Evolutionary conservation across 1,139 yeast genomes (phyloP), one percentile per base, ranked within the genome.

Genomic region (Hyphopichia burtonii): DNA sequence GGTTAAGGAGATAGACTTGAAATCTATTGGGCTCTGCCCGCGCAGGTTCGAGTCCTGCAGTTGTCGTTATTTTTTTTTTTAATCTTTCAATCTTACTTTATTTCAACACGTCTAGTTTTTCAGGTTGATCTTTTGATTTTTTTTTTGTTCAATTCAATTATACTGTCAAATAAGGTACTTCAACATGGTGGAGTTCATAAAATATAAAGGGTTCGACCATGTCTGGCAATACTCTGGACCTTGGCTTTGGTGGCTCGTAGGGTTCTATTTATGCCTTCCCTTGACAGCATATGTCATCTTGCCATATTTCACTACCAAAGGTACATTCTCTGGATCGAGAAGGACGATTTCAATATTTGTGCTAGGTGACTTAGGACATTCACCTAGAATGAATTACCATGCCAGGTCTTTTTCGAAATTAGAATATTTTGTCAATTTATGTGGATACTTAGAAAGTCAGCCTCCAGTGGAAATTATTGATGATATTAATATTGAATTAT

Each of bases 351-450:
- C 87, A 8, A 82, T 93, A 22, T 76, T 88, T 45, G 99, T 93
- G 1, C 68, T 94, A 22, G 99, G 99, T 1, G 99, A 93, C 57
- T 61, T 94, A 41, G 97, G 96, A 12, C 95, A 91, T 55, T 91
- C 98, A 1, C 99, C 99, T 4, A 71, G 99, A 47, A 93, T 93
- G 88, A 78, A 86, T 53, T 87, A 93, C 61, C 99, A 94, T 61
- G 96, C 96, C 1, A 65, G 74, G 44, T 85, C 95, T 41, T 81
- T 93, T 51, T 77, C 87, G n/a, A 66, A 73, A 39, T 63, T 66
- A 20, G 93, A 89, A 1, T 85, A 84, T 60, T 72, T 74, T 38
- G 99, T 94, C 2, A 88, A 85, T 47, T 61, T 93, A 35, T 86
- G 96, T 61, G 99, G 99, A 0, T 93, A 91, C 58, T 55, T 80